These are phyloP conservation scores for Penicillium verhagenii DNA, from an alignment of 495 filamentous ascomycete species.

Conservation along the genomic window DNA sequence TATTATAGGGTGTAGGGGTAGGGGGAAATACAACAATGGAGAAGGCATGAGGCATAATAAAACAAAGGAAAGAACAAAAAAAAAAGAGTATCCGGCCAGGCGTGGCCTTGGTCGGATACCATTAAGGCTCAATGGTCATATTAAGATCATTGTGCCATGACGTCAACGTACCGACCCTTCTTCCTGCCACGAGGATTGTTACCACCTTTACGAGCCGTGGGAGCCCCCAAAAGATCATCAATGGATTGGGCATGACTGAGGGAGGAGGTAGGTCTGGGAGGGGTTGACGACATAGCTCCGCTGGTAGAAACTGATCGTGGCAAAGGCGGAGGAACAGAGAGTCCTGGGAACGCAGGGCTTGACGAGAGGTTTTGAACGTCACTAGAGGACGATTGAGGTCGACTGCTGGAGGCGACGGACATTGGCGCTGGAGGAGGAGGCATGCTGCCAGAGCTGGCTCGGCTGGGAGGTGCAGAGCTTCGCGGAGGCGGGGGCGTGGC, in stretches of 20 bases:
- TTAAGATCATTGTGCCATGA: conserved; percentile 65
- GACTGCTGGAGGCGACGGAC: conserved; percentile 29
- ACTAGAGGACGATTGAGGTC: conserved; percentile 41
- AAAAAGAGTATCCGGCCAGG: conserved; percentile 8
- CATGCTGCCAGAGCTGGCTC: conserved; percentile 38
- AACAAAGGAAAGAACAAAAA: conserved; percentile 28
- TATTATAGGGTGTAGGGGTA: conserved; percentile 21
- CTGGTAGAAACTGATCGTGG: conserved; percentile 41
- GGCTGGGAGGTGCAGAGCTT: conserved; percentile 42
- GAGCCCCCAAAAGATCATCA: conserved; percentile 76
- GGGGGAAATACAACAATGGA: conserved; percentile 18
- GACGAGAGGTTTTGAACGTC: conserved; percentile 35
- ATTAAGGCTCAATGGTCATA: background rate
- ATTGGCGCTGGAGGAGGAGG: conserved; percentile 37
- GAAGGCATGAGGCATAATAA: conserved; percentile 25
- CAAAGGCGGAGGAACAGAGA: conserved; percentile 31
- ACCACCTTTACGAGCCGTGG: conserved; percentile 61
- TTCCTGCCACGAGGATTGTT: conserved; percentile 67
- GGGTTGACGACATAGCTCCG: conserved; percentile 34
- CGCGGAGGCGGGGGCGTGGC: conserved; percentile 54
- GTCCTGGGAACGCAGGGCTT: conserved; percentile 40
- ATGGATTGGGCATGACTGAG: conserved; percentile 81
- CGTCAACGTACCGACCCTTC: conserved; percentile 88
- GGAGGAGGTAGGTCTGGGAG: conserved; percentile 58
- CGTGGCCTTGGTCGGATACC: conserved; percentile 2